These are phyloP conservation scores for Leccinum colubrinum DNA, from an alignment of 1,284 basidiomycete species.

Conservation along the genomic window DNA sequence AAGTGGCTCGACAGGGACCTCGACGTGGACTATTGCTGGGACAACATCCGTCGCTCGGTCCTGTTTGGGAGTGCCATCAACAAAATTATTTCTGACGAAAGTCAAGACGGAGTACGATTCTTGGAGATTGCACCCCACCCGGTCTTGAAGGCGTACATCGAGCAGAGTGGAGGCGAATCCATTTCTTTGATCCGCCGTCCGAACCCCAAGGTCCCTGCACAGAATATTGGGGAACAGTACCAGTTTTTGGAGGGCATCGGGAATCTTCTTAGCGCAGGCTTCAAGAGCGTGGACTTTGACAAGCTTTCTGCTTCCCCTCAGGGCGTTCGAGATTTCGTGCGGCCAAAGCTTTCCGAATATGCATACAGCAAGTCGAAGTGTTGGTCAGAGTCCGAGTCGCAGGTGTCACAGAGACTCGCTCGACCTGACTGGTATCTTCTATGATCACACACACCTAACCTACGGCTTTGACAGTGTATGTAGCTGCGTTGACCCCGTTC, in stretches of 20 bases:
- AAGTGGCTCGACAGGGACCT: conserved; percentile 33
- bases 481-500: no score
- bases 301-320: conserved; percentile 21
- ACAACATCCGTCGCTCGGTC: conserved; percentile 31
- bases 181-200: conserved; percentile 29
- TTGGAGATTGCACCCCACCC: conserved; percentile 32
- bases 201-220: conserved; percentile 25
- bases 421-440: no score
- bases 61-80: conserved; percentile 32
- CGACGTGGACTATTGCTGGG: conserved; percentile 29
- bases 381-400: conserved; percentile 24
- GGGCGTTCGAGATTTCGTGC: conserved; percentile 15
- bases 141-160: conserved; percentile 30
- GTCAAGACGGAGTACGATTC: conserved; percentile 24
- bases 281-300: conserved; percentile 28
- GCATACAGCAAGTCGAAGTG: conserved; percentile 15
- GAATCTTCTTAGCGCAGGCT: conserved; percentile 24
- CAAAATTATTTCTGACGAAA: conserved; percentile 29
- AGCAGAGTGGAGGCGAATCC: conserved; percentile 32
- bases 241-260: conserved; percentile 30
- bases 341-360: conserved; percentile 17
- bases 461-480: no score
- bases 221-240: conserved; percentile 32
- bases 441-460: no score
- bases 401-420: conserved; percentile 12